Conservation (phyloP, 1,139 yeast species). For the Suhomyces atakaporum region DNA sequence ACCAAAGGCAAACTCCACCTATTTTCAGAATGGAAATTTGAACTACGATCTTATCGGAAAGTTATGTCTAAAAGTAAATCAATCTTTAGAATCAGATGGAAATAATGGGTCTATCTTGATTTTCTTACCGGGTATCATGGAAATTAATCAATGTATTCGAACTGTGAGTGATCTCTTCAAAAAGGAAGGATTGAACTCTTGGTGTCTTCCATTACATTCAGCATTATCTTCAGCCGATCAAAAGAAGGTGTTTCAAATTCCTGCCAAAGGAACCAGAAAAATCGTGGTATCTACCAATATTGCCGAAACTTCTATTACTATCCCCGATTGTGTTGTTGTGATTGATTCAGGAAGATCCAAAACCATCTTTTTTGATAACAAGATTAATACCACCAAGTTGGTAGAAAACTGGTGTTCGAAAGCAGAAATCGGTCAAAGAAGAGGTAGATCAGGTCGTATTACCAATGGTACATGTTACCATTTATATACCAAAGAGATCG, state of each 20-base stretch:
- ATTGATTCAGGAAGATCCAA: constrained; percentile 88
- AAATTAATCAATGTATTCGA: constrained; percentile 57
- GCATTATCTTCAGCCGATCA: constrained; percentile 85
- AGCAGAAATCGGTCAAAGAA: constrained; percentile 89
- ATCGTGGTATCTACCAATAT: constrained; percentile 89
- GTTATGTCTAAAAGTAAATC: constrained; percentile 55
- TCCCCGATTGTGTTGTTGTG: constrained; percentile 92
- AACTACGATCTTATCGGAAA: constrained; percentile 71
- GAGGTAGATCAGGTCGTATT: constrained; percentile 99
- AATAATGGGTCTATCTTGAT: constrained; percentile 76
- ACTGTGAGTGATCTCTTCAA: constrained; percentile 25
- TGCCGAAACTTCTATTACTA: constrained; percentile 86
- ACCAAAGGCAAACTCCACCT: constrained; percentile 65
- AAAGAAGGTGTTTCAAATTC: constrained; percentile 60
- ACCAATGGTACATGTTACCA: constrained; percentile 80
- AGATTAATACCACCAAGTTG: constrained; percentile 66
- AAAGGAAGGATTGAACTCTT: constrained; percentile 18
- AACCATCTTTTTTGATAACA: constrained; percentile 68
- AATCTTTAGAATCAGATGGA: constrained; percentile 33
- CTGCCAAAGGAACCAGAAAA: constrained; percentile 62
- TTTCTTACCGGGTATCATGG: constrained; percentile 90
- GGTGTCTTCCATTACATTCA: constrained; percentile 82
- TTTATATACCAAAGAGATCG: constrained; percentile 66
- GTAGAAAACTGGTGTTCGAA: constrained; percentile 85
- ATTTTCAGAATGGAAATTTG: constrained; percentile 63